Percentiles rank a stretch among this genome's conserved stretches.
phyloP scores from a whole-genome alignment of 495 filamentous ascomycete genomes.

The Hypoxylon subgilvum region DNA sequence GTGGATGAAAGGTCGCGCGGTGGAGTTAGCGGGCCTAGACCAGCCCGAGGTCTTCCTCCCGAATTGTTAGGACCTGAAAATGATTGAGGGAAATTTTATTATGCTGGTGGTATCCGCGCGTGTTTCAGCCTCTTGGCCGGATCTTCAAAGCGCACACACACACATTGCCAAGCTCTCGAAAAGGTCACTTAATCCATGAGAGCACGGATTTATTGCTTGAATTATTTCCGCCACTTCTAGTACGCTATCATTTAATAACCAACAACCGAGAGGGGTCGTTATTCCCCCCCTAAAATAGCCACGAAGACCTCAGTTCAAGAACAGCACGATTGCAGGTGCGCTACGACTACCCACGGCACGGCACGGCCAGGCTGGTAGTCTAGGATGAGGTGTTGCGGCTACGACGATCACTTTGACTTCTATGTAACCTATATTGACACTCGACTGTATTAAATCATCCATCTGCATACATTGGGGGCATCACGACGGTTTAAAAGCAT shows the following conservation, averaged over 20 bases:
- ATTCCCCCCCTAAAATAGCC: background rate
- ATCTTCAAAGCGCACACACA: constrained; percentile 17
- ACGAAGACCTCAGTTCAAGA: constrained; percentile 1
- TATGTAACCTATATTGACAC: constrained; percentile 35
- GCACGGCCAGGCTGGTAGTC: constrained; percentile 1
- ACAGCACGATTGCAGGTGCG: constrained; percentile 5
- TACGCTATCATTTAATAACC: constrained; percentile 19
- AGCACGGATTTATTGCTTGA: constrained; percentile 10
- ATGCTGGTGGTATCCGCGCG: constrained; percentile 5
- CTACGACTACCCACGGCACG: background rate
- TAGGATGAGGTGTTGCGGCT: constrained; percentile 16
- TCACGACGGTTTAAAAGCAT: constrained; percentile 34
- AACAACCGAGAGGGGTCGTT: constrained; percentile 8
- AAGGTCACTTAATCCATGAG: constrained; percentile 8
- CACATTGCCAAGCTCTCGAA: constrained; percentile 12
- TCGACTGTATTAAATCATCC: constrained; percentile 35
- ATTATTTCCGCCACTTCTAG: constrained; percentile 7
- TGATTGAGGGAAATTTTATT: constrained; percentile 25
- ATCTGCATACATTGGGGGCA: constrained; percentile 35
- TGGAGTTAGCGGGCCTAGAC: constrained; percentile 23
- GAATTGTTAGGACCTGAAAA: constrained; percentile 39
- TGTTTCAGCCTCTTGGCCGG: constrained; percentile 26
- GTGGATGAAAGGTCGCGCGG: constrained; percentile 41
- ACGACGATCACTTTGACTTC: constrained; percentile 23
- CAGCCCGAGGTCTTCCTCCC: constrained; percentile 17